Conservation (phyloP, 257 asterid genomes). For the Scutellaria barbata region DNA sequence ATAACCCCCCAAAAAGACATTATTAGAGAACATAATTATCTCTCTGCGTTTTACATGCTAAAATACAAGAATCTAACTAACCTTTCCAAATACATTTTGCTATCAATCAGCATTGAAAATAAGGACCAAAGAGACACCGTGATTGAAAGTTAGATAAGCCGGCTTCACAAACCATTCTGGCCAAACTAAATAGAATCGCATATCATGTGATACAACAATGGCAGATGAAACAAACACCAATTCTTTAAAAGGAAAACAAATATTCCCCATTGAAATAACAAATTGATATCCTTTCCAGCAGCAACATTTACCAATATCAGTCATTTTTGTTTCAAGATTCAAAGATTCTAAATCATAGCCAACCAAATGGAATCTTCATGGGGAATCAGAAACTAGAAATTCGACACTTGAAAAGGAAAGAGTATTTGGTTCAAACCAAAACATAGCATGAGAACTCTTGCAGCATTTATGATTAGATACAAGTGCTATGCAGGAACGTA, state of each 20-base stretch:
- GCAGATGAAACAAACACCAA: neutral
- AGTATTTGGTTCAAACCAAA: neutral
- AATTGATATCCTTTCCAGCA: neutral
- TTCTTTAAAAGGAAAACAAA: neutral
- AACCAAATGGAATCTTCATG: neutral
- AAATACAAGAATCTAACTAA: neutral
- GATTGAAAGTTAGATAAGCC: neutral
- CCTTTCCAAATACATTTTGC: too few species aligned
- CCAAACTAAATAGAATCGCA: neutral
- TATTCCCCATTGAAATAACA: neutral
- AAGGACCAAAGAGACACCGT: neutral
- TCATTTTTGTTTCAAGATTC: neutral
- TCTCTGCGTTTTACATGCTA: too few species aligned
- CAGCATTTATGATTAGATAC: neutral
- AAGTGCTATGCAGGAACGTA: neutral
- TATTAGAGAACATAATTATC: too few species aligned
- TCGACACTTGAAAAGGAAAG: neutral
- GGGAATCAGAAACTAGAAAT: slow-evolving; percentile 4
- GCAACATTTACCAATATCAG: neutral
- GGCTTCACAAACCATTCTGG: too few species aligned
- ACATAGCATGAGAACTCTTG: neutral
- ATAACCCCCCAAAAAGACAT: too few species aligned
- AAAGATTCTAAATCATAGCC: neutral
- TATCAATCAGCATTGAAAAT: neutral
- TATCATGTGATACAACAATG: neutral